phyloP scores from a whole-genome alignment of 805 yeast genomes.

The Lipomyces oligophaga region DNA sequence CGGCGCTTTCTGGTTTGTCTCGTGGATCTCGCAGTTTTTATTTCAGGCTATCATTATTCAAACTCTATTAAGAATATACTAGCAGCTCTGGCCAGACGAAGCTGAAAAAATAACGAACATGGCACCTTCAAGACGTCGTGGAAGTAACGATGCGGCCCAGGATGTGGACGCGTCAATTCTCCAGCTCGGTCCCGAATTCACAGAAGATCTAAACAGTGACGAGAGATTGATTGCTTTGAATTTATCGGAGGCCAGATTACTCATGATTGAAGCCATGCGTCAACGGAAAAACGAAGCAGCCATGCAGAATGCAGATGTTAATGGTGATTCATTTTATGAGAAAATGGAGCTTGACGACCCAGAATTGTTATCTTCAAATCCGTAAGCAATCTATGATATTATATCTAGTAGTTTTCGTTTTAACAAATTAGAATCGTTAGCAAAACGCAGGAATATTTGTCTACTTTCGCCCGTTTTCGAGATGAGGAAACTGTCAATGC shows the following conservation, averaged over 20 bases:
- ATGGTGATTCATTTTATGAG: constrained; percentile 23
- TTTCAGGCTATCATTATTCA: too few relatives aligned
- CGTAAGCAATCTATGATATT: constrained; percentile 4
- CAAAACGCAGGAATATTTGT: constrained; percentile 82
- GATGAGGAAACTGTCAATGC: constrained; percentile 91
- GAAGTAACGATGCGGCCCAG: constrained; percentile 61
- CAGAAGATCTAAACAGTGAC: constrained; percentile 71
- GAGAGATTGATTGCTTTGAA: constrained; percentile 79
- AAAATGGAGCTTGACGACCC: constrained; percentile 39
- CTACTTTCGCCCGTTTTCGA: constrained; percentile 83
- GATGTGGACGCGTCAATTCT: constrained; percentile 89
- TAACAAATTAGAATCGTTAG: constrained; percentile 58
- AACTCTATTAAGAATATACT: too few relatives aligned
- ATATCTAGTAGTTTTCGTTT: background rate
- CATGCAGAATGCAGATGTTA: constrained; percentile 8
- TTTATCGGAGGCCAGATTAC: constrained; percentile 81
- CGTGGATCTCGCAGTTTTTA: too few relatives aligned
- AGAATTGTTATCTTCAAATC: constrained; percentile 33
- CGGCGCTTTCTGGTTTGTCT: too few relatives aligned
- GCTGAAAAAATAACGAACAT: too few relatives aligned
- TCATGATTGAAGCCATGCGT: constrained; percentile 83
- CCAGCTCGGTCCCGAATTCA: constrained; percentile 91
- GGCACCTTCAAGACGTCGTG: too few relatives aligned
- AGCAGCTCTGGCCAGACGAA: too few relatives aligned
- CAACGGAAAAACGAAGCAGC: constrained; percentile 61